A percentile compares a stretch with the other conserved stretches of the same genome.
These are phyloP conservation scores for Paecilomyces niveus DNA, from an alignment of 2,329 filamentous ascomycete genomes.

Conservation along the genomic window DNA sequence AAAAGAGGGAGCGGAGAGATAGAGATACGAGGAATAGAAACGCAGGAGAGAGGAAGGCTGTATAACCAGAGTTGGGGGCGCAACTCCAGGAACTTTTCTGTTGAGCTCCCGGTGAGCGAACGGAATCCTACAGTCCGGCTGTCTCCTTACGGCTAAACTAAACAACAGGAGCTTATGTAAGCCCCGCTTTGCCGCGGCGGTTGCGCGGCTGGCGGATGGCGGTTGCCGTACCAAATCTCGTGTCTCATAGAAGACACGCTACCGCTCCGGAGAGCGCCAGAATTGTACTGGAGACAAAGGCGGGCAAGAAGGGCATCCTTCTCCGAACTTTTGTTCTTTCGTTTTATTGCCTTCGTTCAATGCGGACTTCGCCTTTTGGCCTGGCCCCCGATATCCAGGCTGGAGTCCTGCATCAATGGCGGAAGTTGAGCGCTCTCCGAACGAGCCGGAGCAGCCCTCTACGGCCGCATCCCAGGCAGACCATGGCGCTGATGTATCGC, in stretches of 20 bases:
- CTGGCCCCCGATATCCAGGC: constrained; percentile 20
- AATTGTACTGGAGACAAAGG: not conserved
- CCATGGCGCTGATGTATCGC: constrained; percentile 18
- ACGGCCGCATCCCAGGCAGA: constrained; percentile 19
- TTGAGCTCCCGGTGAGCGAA: constrained; percentile 35
- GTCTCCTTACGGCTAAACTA: constrained; percentile 12
- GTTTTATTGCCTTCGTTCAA: constrained; percentile 12
- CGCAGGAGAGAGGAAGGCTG: constrained; percentile 14
- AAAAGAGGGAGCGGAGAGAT: constrained; percentile 12
- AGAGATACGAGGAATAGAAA: constrained; percentile 12
- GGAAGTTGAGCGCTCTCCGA: constrained; percentile 29
- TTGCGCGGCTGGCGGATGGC: constrained; percentile 10
- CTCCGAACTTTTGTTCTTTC: constrained; percentile 11
- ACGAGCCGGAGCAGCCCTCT: constrained; percentile 22
- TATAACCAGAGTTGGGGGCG: constrained; percentile 22
- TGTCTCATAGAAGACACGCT: constrained; percentile 9
- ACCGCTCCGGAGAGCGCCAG: constrained; percentile 1
- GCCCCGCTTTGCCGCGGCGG: not conserved
- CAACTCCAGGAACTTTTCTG: constrained; percentile 31
- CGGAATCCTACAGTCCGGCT: constrained; percentile 22
- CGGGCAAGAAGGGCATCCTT: constrained; percentile 8
- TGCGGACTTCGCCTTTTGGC: constrained; percentile 18
- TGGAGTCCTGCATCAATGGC: constrained; percentile 36
- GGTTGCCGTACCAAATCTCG: constrained; percentile 12
- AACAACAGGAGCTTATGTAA: constrained; percentile 7